Base-by-base conservation (phyloP, 352 stramenopile species). In the Phytophthora sansomeana region DNA sequence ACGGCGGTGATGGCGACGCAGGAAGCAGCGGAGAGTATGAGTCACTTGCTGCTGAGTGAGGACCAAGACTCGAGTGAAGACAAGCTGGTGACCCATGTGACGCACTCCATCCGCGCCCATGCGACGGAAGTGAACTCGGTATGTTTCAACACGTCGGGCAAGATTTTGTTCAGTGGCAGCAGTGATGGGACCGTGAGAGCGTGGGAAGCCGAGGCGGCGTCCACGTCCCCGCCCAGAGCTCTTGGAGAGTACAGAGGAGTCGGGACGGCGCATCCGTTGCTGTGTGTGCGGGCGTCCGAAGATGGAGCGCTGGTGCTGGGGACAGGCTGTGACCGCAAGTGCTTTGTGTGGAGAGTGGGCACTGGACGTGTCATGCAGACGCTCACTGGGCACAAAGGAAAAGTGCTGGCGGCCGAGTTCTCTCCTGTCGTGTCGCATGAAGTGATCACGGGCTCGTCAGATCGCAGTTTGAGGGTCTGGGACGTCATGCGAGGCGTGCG, bases 81-180 rank as follows among this genome's bases (percentile, higher is more conserved):
- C 19, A 64, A 72, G 8, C 50, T 89, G 6, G 60, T 90, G 24
- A 75, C 68, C 5, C 66, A 63, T 10, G 68, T 85, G 35, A 74
- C 69, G 21, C 79, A 93, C 48, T 77, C 74, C 5, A 85, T 95
- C 35, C 85, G 87, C 16, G 87, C 87, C 5, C 87, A 95, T 54
- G 87, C 87, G 11, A 95, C 85, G 1, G 87, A 95, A 58, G 87
- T 92, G 17, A 95, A 95, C 59, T 92, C 83, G 32, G 82, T 95
- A 10, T 91, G 85, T 50, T 95, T 93, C 46, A 95, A 92, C 58
- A 87, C 81, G 5, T 92, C 83, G 16, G 87, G 83, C 14, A 92
- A 93, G 72, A 83, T 93, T 29, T 63, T 92, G 10, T 95, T 95
- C 61, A 92, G 80, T 56, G 87, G 82, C 30, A 93, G 85, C 39